phyloP scores from a whole-genome alignment of 352 stramenopile genomes.

The Blastocystis hominis region DNA sequence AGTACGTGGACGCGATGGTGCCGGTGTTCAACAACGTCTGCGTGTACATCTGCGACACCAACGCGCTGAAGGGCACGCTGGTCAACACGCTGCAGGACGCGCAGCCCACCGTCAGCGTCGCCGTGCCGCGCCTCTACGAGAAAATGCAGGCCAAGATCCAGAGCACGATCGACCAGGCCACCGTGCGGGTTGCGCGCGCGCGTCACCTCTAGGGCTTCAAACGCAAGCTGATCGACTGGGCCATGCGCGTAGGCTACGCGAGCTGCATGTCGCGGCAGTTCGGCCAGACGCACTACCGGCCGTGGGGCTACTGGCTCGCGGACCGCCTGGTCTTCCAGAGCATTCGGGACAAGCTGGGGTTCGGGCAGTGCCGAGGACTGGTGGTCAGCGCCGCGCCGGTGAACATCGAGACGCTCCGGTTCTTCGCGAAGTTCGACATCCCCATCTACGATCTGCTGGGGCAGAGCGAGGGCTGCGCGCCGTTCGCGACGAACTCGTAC shows the following conservation, averaged over 20 bases:
- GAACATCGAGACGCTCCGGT: conserved; percentile 63
- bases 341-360: conserved; percentile 46
- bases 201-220: conserved; percentile 75
- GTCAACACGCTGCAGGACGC: conserved; percentile 67
- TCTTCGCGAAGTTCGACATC: conserved; percentile 65
- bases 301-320: conserved; percentile 76
- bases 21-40: conserved; percentile 62
- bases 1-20: conserved; percentile 64
- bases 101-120: conserved; percentile 71
- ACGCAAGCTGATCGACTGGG: conserved; percentile 78
- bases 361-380: conserved; percentile 45
- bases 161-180: conserved; percentile 3
- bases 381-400: conserved; percentile 63
- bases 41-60: conserved; percentile 67
- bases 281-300: conserved; percentile 72
- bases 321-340: conserved; percentile 71
- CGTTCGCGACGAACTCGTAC: conserved; percentile 51
- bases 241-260: conserved; percentile 68
- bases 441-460: conserved; percentile 65
- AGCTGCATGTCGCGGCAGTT: conserved; percentile 70
- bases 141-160: conserved; percentile 68
- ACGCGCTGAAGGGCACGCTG: conserved; percentile 71
- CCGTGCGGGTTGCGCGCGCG: neutral
- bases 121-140: conserved; percentile 72
- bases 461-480: conserved; percentile 60